Conservation (phyloP, 768 basidiomycete species). For the Mycena alexandri region DNA sequence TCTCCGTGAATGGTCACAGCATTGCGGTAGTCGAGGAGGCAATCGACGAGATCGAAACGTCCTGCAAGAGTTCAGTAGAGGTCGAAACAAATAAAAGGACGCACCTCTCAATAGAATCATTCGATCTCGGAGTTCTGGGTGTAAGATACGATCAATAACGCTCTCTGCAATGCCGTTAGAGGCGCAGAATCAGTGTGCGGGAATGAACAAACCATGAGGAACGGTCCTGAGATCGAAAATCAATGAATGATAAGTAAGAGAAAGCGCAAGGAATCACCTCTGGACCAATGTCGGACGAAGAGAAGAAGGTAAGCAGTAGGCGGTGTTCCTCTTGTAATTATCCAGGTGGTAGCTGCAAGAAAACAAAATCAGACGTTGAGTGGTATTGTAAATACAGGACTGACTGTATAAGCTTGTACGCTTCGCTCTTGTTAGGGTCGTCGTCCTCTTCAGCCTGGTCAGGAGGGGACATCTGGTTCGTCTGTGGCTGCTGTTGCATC, state of each 20-base stretch:
- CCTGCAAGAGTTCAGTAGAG: conserved; percentile 53
- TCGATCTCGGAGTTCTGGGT: conserved; percentile 90
- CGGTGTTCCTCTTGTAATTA: conserved; percentile 87
- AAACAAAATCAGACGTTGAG: conserved; percentile 8
- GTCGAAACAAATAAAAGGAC: conserved; percentile 35
- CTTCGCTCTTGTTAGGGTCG: conserved; percentile 82
- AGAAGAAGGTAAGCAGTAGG: conserved; percentile 90
- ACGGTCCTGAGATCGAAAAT: conserved; percentile 66
- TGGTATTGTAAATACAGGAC: conserved; percentile 36
- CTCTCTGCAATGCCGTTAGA: conserved; percentile 67
- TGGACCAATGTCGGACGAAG: conserved; percentile 91
- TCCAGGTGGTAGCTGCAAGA: conserved; percentile 85
- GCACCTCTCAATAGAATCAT: conserved; percentile 90
- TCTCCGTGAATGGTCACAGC: conserved; percentile 88
- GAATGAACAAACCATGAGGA: conserved; percentile 74
- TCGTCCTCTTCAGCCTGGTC: conserved; percentile 72
- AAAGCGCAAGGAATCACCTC: conserved; percentile 55
- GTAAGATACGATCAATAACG: conserved; percentile 90
- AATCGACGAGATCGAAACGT: conserved; percentile 85
- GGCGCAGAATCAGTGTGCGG: neutral
- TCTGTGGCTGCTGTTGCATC: conserved; percentile 50
- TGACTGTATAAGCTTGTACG: conserved; percentile 85
- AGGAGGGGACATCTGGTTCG: conserved; percentile 44
- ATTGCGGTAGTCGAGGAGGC: conserved; percentile 77
- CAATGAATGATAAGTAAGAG: conserved; percentile 28